Conservation (phyloP, 1,139 yeast genomes). For the Candida freyschussii region DNA sequence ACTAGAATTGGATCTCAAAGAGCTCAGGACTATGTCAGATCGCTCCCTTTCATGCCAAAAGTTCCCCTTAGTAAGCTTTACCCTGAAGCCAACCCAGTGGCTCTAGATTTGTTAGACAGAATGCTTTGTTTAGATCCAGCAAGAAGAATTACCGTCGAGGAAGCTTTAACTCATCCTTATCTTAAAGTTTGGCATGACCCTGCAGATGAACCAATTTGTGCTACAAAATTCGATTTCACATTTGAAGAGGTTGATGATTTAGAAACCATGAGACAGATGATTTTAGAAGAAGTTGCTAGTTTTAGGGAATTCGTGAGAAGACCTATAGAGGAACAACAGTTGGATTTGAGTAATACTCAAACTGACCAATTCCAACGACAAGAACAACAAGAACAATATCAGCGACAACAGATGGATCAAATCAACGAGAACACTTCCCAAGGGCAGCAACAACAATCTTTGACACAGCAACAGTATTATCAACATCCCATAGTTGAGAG, state of each 20-base stretch:
- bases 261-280: slow-evolving; percentile 69
- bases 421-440: slow-evolving; percentile 10
- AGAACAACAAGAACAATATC: slow-evolving; percentile 20
- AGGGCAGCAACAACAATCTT: slow-evolving; percentile 9
- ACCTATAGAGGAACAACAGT: slow-evolving; percentile 66
- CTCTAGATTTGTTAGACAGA: slow-evolving; percentile 72
- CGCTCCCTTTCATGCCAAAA: slow-evolving; percentile 78
- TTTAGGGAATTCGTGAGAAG: slow-evolving; percentile 80
- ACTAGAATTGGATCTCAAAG: slow-evolving; percentile 80
- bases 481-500: slow-evolving; percentile 23
- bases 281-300: slow-evolving; percentile 71
- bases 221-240: slow-evolving; percentile 71
- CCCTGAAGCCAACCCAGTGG: slow-evolving; percentile 84
- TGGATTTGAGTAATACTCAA: slow-evolving; percentile 24
- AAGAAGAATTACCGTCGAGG: slow-evolving; percentile 80
- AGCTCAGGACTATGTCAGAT: slow-evolving; percentile 89
- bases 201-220: slow-evolving; percentile 86
- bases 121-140: slow-evolving; percentile 89
- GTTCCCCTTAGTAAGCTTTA: slow-evolving; percentile 69
- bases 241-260: slow-evolving; percentile 86
- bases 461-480: slow-evolving; percentile 15
- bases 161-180: slow-evolving; percentile 87
- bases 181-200: slow-evolving; percentile 95
- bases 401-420: slow-evolving; percentile 20
- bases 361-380: slow-evolving; percentile 15